phyloP scores from a whole-genome alignment of 2,329 filamentous ascomycete genomes.

The Onygena corvina region DNA sequence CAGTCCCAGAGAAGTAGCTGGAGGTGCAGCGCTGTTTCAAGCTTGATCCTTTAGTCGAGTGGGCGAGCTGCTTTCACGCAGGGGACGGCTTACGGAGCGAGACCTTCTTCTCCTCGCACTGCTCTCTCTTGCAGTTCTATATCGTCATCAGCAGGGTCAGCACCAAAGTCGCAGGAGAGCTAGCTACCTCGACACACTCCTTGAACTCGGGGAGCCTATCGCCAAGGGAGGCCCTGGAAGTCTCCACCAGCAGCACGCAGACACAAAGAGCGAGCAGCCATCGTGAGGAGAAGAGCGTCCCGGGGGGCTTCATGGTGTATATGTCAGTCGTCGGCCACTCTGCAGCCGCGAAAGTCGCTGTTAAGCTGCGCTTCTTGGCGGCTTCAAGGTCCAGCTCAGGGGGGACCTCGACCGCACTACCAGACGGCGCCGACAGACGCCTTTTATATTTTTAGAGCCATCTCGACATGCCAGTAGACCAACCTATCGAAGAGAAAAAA shows the following conservation, averaged over 20 bases:
- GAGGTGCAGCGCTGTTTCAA: constrained; percentile 59
- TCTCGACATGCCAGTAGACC: too few relatives aligned
- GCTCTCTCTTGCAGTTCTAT: constrained; percentile 68
- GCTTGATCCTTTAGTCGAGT: neutral
- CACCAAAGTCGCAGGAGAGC: constrained; percentile 9
- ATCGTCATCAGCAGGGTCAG: neutral
- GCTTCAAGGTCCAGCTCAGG: too few relatives aligned
- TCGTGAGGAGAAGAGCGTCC: constrained; percentile 1
- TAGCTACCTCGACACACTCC: constrained; percentile 71
- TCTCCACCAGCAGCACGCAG: constrained; percentile 25
- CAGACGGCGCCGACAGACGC: too few relatives aligned
- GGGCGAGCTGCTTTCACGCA: neutral
- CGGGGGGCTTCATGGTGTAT: constrained; percentile 13
- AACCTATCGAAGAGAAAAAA: neutral
- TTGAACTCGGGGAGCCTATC: constrained; percentile 79
- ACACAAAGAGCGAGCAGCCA: constrained; percentile 25
- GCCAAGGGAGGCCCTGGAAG: constrained; percentile 58
- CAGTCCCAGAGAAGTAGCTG: constrained; percentile 88
- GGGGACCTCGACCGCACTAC: too few relatives aligned
- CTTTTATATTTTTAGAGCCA: too few relatives aligned
- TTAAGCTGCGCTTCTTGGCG: too few relatives aligned
- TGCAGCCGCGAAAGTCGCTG: too few relatives aligned
- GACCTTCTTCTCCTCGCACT: constrained; percentile 57
- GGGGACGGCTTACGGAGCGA: constrained; percentile 53
- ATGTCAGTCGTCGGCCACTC: too few relatives aligned